Evolutionary conservation across 2,329 filamentous ascomycete genomes (phyloP).

Genomic region (Pseudogymnoascus sp.): DNA sequence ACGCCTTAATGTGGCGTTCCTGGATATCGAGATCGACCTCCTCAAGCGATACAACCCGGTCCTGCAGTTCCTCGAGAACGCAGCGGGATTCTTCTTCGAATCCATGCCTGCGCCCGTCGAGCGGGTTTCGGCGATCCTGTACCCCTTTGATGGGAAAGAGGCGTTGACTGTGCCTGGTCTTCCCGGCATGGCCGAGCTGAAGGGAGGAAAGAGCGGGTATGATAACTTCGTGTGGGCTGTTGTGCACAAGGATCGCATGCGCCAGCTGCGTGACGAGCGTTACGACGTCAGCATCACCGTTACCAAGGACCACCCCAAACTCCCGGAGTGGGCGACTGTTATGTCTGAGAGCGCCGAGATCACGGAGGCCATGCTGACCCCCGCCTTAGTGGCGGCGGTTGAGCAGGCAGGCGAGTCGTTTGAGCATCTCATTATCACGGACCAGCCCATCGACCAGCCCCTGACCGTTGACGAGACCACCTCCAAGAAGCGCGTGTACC

Average conservation of each 20-base stretch:
- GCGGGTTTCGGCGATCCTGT: constrained; percentile 65
- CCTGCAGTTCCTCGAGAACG: constrained; percentile 55
- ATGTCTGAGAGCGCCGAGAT: constrained; percentile 98
- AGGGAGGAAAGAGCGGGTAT: constrained; percentile 58
- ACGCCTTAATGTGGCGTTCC: constrained; percentile 83
- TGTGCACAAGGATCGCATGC: constrained; percentile 94
- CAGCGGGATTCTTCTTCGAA: constrained; percentile 72
- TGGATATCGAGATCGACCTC: constrained; percentile 76
- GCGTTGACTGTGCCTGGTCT: constrained; percentile 61
- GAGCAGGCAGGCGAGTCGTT: constrained; percentile 70
- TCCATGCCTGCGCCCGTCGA: constrained; percentile 62
- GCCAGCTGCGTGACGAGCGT: constrained; percentile 77
- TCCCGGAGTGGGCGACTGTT: constrained; percentile 81
- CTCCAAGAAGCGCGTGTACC: constrained; percentile 78
- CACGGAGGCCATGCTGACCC: constrained; percentile 75
- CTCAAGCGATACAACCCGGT: constrained; percentile 83
- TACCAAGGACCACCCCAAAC: constrained; percentile 86
- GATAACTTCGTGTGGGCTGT: constrained; percentile 93
- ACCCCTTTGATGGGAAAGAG: constrained; percentile 91
- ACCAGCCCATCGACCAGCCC: constrained; percentile 84
- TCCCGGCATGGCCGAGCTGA: constrained; percentile 50
- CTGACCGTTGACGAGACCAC: constrained; percentile 72
- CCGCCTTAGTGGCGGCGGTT: constrained; percentile 77
- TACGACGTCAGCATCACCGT: constrained; percentile 90
- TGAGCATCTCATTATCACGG: constrained; percentile 81